Evolutionary conservation across 2,329 filamentous ascomycete genomes (phyloP).

Genomic region (Aspergillus oerlinghausenensis): DNA sequence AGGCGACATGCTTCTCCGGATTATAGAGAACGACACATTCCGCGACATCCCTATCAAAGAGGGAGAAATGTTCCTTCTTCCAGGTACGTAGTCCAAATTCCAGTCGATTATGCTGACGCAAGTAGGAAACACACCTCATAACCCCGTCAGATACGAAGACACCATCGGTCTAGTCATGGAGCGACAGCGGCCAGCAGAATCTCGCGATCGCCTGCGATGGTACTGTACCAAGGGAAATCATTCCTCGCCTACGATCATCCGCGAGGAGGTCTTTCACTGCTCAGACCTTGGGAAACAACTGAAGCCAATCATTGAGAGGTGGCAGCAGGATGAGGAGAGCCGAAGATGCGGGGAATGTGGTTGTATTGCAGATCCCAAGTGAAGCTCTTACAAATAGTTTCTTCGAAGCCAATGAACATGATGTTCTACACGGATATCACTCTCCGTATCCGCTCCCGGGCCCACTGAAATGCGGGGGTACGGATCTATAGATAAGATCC

Average conservation of each 20-base stretch:
- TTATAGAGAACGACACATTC: slow-evolving; percentile 11
- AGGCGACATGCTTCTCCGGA: slow-evolving; percentile 15
- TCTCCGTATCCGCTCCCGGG: slow-evolving; percentile 1
- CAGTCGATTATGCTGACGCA: background rate
- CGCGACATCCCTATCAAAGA: slow-evolving; percentile 14
- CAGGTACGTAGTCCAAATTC: slow-evolving; percentile 3
- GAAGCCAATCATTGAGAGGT: slow-evolving; percentile 11
- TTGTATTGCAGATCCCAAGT: slow-evolving; percentile 7
- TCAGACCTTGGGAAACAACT: slow-evolving; percentile 12
- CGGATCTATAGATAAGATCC: background rate
- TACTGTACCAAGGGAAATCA: slow-evolving; percentile 45
- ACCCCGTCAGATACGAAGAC: slow-evolving; percentile 80
- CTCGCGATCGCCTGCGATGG: slow-evolving; percentile 75
- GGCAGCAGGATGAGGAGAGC: slow-evolving; percentile 11
- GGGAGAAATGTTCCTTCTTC: slow-evolving; percentile 15
- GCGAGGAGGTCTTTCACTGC: slow-evolving; percentile 15
- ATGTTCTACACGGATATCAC: background rate
- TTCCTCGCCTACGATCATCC: slow-evolving; percentile 7
- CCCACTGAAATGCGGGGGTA: background rate
- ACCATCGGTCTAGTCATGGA: slow-evolving; percentile 86
- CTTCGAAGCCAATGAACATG: background rate
- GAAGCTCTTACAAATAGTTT: background rate
- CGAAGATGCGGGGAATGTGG: slow-evolving; percentile 11
- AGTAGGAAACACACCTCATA: slow-evolving; percentile 63
- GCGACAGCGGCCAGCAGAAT: slow-evolving; percentile 65